Base-by-base conservation (phyloP, 2,329 filamentous ascomycete species). In the Epichloe baconii region DNA sequence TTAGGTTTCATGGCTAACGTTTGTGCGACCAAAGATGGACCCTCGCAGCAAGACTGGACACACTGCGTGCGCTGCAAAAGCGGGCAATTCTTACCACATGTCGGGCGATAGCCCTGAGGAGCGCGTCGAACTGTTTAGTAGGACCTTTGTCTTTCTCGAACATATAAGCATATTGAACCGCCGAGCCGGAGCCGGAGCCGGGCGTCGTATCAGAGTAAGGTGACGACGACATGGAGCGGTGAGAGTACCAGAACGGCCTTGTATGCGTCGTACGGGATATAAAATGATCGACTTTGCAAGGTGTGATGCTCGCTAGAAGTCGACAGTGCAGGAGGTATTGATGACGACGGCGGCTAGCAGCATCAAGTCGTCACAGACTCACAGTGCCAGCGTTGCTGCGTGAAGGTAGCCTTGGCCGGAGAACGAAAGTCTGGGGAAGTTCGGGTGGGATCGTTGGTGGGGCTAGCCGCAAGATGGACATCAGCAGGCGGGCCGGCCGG, bases 91-190 rank as follows among this genome's bases (percentile, higher is more conserved):
- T 68, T 75, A 90, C 86, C 63, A 89, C 85, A 60, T 86, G 70
- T 52, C 76, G 74, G 44, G 79, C 83, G 58, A 90, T 80, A 35
- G 83, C 81, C 58, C 80, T 69, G 56, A 88, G 73, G 35, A 90
- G 71, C 50, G 82, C 80, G 64, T 85, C 77, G 31, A 90, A 74
- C 44, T 83, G 65, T 49, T 77, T 76, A 4, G 83, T 83, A 5
- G 85, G 80, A 46, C 76, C 78, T 66, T 87, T 88, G 64, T 86
- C 74, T 37, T 71, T 67, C 56, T 81, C 76, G 61, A 86, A 86
- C 60, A 90, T 73, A 64, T 84, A 82, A 47, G 79, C 78, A 68
- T 86, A 88, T 51, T 66, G 60, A 52, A 68, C 59, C 26, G 57
- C 53, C 48, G 54, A 44, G 37, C 57, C 59, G 37, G 64, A 57